Conservation (phyloP, 768 basidiomycete genomes). For the Pleurotus cornucopiae region DNA sequence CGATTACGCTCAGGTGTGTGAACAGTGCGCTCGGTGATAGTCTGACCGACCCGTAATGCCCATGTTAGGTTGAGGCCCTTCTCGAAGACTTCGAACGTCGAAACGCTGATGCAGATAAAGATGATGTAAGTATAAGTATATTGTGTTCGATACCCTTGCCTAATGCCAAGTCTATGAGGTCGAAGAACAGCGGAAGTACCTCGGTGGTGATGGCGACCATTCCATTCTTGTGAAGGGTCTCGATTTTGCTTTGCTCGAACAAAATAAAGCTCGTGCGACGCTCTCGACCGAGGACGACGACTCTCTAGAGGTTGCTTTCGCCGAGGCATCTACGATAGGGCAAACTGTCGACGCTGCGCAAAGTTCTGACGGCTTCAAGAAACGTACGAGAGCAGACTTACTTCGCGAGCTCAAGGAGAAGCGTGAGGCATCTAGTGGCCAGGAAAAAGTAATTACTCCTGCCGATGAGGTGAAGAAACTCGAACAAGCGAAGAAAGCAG, state of each 20-base stretch:
- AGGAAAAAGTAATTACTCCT: slow-evolving; percentile 18
- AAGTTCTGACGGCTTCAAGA: slow-evolving; percentile 32
- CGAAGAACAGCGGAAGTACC: slow-evolving; percentile 69
- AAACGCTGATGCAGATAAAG: slow-evolving; percentile 49
- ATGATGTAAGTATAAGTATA: slow-evolving; percentile 40
- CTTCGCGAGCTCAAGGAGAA: slow-evolving; percentile 69
- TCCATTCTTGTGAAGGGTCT: slow-evolving; percentile 88
- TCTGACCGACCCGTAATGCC: neutral
- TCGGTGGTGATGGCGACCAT: slow-evolving; percentile 84
- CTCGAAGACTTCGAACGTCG: slow-evolving; percentile 78
- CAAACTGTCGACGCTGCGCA: slow-evolving; percentile 9
- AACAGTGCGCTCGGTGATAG: neutral
- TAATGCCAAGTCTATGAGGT: slow-evolving; percentile 36
- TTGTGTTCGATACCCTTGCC: neutral
- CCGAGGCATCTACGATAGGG: slow-evolving; percentile 31
- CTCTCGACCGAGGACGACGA: slow-evolving; percentile 71
- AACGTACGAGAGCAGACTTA: slow-evolving; percentile 77
- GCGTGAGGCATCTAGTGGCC: slow-evolving; percentile 25
- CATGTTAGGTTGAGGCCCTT: slow-evolving; percentile 68
- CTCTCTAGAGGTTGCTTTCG: slow-evolving; percentile 72
- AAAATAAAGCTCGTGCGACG: slow-evolving; percentile 66
- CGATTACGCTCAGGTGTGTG: slow-evolving; percentile 67
- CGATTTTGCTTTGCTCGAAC: slow-evolving; percentile 81
- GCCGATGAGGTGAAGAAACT: slow-evolving; percentile 28
- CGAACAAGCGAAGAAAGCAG: slow-evolving; percentile 43